phyloP scores from a whole-genome alignment of 305 asterid species.

The Solanum chacoense region DNA sequence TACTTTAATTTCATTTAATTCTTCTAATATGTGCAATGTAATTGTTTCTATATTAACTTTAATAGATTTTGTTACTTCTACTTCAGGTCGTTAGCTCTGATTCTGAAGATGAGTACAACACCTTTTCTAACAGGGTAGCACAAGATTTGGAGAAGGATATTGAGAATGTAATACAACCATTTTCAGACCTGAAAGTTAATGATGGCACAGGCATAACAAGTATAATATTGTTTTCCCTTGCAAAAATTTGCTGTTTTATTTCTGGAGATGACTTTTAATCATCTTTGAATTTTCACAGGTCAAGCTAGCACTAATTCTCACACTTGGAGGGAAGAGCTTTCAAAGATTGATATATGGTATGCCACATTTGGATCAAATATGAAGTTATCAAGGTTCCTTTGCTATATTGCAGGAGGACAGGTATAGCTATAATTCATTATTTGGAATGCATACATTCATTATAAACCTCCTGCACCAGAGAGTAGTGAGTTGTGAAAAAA shows the following conservation, averaged over 20 bases:
- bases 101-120: slow-evolving; percentile 47
- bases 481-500: neutral
- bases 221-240: neutral
- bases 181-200: slow-evolving; percentile 44
- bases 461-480: neutral
- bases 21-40: neutral
- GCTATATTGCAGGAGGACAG: slow-evolving; percentile 95
- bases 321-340: slow-evolving; percentile 68
- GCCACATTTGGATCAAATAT: slow-evolving; percentile 87
- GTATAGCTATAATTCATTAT: slow-evolving; percentile 18
- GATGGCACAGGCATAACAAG: slow-evolving; percentile 30
- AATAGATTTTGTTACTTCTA: slow-evolving; percentile 3
- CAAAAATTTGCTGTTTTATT: neutral
- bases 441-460: neutral
- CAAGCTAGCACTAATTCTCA: slow-evolving; percentile 21
- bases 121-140: slow-evolving; percentile 2
- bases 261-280: neutral
- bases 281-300: slow-evolving; percentile 23
- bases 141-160: slow-evolving; percentile 30
- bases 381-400: slow-evolving; percentile 49
- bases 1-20: neutral
- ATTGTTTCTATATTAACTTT: neutral
- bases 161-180: slow-evolving; percentile 49
- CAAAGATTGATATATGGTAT: slow-evolving; percentile 63
- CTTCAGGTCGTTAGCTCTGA: slow-evolving; percentile 53